These are phyloP conservation scores for Nemania sp. DNA, from an alignment of 2,329 filamentous ascomycete genomes.

Conservation along the genomic window DNA sequence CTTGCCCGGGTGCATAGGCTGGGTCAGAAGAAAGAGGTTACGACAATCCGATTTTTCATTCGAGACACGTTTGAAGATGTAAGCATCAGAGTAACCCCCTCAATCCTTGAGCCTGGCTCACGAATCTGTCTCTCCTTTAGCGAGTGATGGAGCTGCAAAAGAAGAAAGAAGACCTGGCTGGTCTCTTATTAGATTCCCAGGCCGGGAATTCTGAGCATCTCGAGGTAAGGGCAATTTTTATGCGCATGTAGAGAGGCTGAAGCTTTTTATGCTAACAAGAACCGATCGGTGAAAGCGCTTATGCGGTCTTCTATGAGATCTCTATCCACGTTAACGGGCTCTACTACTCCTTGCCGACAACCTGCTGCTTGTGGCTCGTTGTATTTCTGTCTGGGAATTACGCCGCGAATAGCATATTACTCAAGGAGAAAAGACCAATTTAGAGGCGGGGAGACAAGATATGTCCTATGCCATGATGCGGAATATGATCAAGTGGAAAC, in stretches of 20 bases:
- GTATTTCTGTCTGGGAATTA: too few relatives aligned
- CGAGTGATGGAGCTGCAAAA: conserved; percentile 16
- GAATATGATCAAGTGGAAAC: too few relatives aligned
- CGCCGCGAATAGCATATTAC: too few relatives aligned
- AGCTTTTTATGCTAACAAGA: not conserved
- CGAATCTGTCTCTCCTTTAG: not conserved
- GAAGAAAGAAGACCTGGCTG: conserved; percentile 13
- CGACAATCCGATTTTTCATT: conserved; percentile 44
- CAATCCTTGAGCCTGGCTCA: not conserved
- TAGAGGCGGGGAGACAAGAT: too few relatives aligned
- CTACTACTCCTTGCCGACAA: too few relatives aligned
- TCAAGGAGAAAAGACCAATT: too few relatives aligned
- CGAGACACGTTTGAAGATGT: conserved; percentile 45
- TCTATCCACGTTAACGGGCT: too few relatives aligned
- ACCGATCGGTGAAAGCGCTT: conserved; percentile 1
- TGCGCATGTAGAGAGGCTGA: not conserved
- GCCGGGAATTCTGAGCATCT: conserved; percentile 8
- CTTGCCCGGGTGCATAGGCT: conserved; percentile 45
- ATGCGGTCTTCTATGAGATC: conserved; percentile 8
- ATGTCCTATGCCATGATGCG: too few relatives aligned
- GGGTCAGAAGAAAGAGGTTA: conserved; percentile 42
- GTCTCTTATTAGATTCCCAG: conserved; percentile 4
- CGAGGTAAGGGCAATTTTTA: not conserved
- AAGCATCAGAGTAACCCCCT: not conserved
- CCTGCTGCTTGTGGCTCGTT: too few relatives aligned